Evolutionary conservation across 257 asterid genomes (phyloP).

Genomic region (Asclepias syriaca): DNA sequence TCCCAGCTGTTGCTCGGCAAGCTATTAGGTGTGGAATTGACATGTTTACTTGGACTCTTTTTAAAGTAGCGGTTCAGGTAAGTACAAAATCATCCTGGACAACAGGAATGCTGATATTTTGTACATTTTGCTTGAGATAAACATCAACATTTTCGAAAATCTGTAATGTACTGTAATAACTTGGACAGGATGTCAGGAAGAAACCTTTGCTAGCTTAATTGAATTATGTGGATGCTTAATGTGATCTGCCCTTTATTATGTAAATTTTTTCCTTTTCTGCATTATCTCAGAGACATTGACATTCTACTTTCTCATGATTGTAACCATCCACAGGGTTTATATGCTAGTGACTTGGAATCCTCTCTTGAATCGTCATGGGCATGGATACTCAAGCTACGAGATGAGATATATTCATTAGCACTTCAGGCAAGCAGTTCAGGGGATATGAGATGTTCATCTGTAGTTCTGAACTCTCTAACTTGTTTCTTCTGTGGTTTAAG

Average conservation of each 20-base stretch:
- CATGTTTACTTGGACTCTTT: constrained; percentile 61
- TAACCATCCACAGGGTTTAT: constrained; percentile 58
- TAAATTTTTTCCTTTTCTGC: background rate
- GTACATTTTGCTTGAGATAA: background rate
- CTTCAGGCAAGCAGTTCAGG: constrained; percentile 56
- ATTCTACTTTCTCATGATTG: constrained; percentile 16
- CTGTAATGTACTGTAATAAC: background rate
- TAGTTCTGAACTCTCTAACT: constrained; percentile 29
- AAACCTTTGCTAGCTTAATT: background rate
- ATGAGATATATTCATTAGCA: constrained; percentile 81
- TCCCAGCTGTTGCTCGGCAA: constrained; percentile 94
- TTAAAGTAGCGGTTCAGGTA: constrained; percentile 75
- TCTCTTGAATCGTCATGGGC: constrained; percentile 73
- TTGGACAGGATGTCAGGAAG: background rate
- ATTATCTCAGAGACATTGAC: background rate
- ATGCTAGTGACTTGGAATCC: constrained; percentile 59
- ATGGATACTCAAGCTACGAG: constrained; percentile 63
- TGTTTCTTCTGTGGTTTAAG: constrained; percentile 32
- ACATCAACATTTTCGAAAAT: background rate
- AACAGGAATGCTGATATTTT: background rate
- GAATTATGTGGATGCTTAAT: background rate
- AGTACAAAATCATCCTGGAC: constrained; percentile 17
- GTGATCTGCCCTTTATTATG: background rate
- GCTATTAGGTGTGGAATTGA: constrained; percentile 74
- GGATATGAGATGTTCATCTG: constrained; percentile 6